Percentiles rank a stretch among this genome's conserved stretches.
Conservation (phyloP, 1,284 basidiomycete genomes). For the Leccinum subspadiceum region DNA sequence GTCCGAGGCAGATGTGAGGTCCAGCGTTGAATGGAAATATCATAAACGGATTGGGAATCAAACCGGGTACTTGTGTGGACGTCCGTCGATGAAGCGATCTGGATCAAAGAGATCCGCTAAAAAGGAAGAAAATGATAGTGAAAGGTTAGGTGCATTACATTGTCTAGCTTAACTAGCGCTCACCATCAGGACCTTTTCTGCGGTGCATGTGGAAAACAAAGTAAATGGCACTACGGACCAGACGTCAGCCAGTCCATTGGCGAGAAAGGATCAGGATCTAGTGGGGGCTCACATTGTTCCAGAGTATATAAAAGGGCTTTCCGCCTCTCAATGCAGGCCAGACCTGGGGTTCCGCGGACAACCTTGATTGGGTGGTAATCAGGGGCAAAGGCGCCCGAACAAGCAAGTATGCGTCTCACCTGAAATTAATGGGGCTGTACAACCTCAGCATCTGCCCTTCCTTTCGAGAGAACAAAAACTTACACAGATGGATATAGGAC, state of each 20-base stretch:
- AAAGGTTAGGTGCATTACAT: neutral
- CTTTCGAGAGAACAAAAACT: constrained; percentile 15
- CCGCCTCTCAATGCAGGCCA: constrained; percentile 23
- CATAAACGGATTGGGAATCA: constrained; percentile 38
- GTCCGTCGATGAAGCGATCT: constrained; percentile 47
- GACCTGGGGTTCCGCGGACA: constrained; percentile 24
- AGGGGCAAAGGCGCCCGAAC: neutral
- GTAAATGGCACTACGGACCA: constrained; percentile 21
- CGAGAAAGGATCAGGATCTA: neutral
- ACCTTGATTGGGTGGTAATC: constrained; percentile 24
- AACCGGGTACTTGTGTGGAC: constrained; percentile 25
- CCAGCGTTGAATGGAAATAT: constrained; percentile 51
- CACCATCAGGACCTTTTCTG: constrained; percentile 37
- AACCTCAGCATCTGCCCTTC: neutral
- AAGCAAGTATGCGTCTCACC: constrained; percentile 28
- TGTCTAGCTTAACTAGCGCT: neutral
- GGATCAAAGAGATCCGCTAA: constrained; percentile 47
- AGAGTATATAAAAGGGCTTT: constrained; percentile 25
- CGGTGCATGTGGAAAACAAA: constrained; percentile 37
- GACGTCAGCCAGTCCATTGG: neutral
- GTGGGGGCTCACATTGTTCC: constrained; percentile 17
- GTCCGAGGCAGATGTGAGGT: constrained; percentile 48
- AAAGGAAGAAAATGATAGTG: neutral
- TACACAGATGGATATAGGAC: constrained; percentile 59
- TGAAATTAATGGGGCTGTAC: constrained; percentile 45